phyloP scores from a whole-genome alignment of 352 stramenopile genomes.

The Phytophthora fragariaefolia region DNA sequence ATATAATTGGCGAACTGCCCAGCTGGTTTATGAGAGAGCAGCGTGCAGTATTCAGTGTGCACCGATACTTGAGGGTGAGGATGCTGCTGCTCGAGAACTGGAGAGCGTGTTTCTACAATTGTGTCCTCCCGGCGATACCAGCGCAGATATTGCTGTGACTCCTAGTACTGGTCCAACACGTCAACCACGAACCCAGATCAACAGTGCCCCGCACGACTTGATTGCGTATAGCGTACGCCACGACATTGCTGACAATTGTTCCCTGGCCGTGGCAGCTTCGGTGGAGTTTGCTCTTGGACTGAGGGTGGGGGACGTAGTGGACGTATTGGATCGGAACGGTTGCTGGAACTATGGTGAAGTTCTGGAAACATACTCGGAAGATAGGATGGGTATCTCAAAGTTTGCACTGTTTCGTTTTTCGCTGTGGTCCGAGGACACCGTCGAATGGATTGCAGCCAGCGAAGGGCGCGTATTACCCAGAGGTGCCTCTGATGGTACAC shows the following conservation, averaged over 20 bases:
- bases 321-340: conserved; percentile 79
- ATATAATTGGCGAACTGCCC: conserved; percentile 72
- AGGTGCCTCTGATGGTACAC: conserved; percentile 62
- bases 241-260: conserved; percentile 43
- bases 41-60: conserved; percentile 58
- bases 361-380: conserved; percentile 61
- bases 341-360: conserved; percentile 88
- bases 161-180: conserved; percentile 19
- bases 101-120: conserved; percentile 67
- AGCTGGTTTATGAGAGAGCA: conserved; percentile 67
- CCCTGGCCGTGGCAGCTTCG: conserved; percentile 57
- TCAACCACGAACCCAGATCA: conserved; percentile 40
- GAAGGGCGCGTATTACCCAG: conserved; percentile 79
- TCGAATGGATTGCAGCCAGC: conserved; percentile 75
- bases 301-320: conserved; percentile 67
- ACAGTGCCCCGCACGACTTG: conserved; percentile 54
- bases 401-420: conserved; percentile 74
- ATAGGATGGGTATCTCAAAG: conserved; percentile 41
- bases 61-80: conserved; percentile 58
- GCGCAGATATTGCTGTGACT: conserved; percentile 14
- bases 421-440: conserved; percentile 58
- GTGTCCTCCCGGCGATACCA: conserved; percentile 38
- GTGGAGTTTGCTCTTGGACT: conserved; percentile 72
- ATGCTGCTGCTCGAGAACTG: conserved; percentile 45
- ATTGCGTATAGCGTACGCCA: conserved; percentile 54